Conservation (phyloP, 2,329 filamentous ascomycete species). For the Epichloe baconii region DNA sequence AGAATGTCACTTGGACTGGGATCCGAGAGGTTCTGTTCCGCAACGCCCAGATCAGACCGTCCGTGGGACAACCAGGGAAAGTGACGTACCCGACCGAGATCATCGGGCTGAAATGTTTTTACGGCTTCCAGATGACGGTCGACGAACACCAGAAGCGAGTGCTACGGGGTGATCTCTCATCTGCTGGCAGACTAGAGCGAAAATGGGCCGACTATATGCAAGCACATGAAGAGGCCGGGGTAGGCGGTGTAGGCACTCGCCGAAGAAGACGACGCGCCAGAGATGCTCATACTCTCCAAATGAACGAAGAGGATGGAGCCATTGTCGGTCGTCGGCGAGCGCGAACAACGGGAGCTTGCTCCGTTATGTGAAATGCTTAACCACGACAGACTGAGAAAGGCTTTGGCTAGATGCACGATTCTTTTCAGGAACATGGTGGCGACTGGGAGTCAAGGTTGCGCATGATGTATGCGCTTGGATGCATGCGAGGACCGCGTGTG, state of each 20-base stretch:
- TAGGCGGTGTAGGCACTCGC: constrained; percentile 50
- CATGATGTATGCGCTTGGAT: not conserved
- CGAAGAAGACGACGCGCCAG: constrained; percentile 64
- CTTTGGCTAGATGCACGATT: no score
- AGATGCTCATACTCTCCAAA: constrained; percentile 68
- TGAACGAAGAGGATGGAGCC: constrained; percentile 63
- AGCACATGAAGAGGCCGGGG: constrained; percentile 70
- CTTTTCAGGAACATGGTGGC: not conserved
- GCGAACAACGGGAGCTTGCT: constrained; percentile 48
- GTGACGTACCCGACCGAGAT: constrained; percentile 61
- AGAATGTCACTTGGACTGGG: constrained; percentile 84
- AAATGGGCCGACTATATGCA: constrained; percentile 96
- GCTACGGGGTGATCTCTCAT: constrained; percentile 57
- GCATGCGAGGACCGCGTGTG: not conserved
- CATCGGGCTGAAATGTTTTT: constrained; percentile 84
- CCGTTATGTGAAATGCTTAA: constrained; percentile 43
- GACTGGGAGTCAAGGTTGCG: not conserved
- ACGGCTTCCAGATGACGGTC: constrained; percentile 88
- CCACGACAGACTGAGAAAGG: not conserved
- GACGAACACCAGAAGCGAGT: constrained; percentile 88
- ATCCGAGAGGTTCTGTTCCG: constrained; percentile 74
- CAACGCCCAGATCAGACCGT: constrained; percentile 60
- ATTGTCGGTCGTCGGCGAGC: constrained; percentile 45
- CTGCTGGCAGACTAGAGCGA: constrained; percentile 67
- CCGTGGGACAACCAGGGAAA: constrained; percentile 22